phyloP scores from a whole-genome alignment of 2,329 filamentous ascomycete genomes.

The Fusarium temperatum region DNA sequence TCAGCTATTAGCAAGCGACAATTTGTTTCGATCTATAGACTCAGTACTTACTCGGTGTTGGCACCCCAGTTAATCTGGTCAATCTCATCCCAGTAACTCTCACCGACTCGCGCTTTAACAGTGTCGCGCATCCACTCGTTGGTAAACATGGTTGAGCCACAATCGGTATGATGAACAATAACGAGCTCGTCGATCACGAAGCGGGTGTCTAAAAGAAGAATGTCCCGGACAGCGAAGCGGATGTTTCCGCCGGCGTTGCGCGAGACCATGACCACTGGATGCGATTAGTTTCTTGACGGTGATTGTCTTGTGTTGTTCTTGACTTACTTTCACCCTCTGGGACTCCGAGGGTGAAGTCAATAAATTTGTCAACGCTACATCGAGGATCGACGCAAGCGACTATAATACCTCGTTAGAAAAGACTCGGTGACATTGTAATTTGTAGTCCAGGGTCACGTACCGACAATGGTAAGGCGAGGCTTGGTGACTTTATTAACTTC shows the following conservation, averaged over 20 bases:
- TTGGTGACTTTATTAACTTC: neutral
- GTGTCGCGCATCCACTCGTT: neutral
- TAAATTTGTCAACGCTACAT: neutral
- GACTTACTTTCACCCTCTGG: neutral
- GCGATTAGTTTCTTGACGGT: neutral
- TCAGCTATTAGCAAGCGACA: rapidly evolving
- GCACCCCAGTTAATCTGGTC: neutral
- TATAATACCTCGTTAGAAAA: rapidly evolving
- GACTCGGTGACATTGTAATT: neutral
- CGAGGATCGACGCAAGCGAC: neutral
- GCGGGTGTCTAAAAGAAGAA: neutral
- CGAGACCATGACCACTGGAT: neutral
- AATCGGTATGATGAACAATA: neutral
- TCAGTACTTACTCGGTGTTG: neutral
- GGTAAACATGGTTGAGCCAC: neutral
- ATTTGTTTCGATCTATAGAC: neutral
- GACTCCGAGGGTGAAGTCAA: neutral
- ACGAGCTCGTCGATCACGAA: neutral
- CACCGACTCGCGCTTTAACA: neutral
- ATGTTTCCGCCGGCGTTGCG: neutral
- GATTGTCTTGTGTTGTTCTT: neutral
- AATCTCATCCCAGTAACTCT: neutral
- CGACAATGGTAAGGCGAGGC: neutral
- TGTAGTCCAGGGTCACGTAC: rapidly evolving
- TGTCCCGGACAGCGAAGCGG: neutral